Percentiles rank a stretch among this genome's conserved stretches.
phyloP scores from a whole-genome alignment of 2,329 filamentous ascomycete species.

The Cladosporium sphaerospermum region DNA sequence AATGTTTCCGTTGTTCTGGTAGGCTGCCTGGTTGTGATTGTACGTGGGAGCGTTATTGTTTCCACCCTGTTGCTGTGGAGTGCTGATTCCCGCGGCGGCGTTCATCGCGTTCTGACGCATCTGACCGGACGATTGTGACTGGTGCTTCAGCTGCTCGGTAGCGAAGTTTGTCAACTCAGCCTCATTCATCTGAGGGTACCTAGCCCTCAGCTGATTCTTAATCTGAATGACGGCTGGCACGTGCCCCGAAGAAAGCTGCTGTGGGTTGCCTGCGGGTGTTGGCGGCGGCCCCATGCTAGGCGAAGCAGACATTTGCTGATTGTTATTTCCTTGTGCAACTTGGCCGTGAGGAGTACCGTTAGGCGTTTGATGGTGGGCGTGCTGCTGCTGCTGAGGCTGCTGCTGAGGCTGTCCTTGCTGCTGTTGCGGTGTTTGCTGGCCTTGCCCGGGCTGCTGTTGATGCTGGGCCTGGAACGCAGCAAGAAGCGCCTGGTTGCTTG shows the following conservation, averaged over 20 bases:
- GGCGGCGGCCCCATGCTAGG: slow-evolving; percentile 34
- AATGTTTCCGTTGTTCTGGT: slow-evolving; percentile 20
- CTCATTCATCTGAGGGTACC: slow-evolving; percentile 45
- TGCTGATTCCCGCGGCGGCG: slow-evolving; percentile 30
- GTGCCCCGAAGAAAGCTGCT: slow-evolving; percentile 47
- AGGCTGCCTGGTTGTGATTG: slow-evolving; percentile 22
- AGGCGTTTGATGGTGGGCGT: slow-evolving; percentile 11
- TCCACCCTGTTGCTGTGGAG: slow-evolving; percentile 14
- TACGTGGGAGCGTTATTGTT: slow-evolving; percentile 19
- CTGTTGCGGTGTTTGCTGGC: slow-evolving; percentile 14
- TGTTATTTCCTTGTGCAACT: slow-evolving; percentile 18
- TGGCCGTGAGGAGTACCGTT: slow-evolving; percentile 15
- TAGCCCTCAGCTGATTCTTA: slow-evolving; percentile 46
- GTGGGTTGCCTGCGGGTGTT: slow-evolving; percentile 35
- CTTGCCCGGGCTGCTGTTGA: slow-evolving; percentile 10
- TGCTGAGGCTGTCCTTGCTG: slow-evolving; percentile 10
- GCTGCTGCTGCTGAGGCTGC: slow-evolving; percentile 14
- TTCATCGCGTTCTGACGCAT: slow-evolving; percentile 34
- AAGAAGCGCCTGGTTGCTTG: slow-evolving; percentile 27
- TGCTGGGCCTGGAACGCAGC: slow-evolving; percentile 24
- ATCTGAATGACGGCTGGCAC: slow-evolving; percentile 51
- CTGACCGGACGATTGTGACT: slow-evolving; percentile 27
- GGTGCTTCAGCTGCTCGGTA: slow-evolving; percentile 43
- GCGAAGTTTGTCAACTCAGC: slow-evolving; percentile 51
- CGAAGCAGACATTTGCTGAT: slow-evolving; percentile 27